Percentiles rank a stretch among this genome's conserved stretches.
Evolutionary conservation across 2,329 filamentous ascomycete species (phyloP).

Genomic region (Colletotrichum destructivum): DNA sequence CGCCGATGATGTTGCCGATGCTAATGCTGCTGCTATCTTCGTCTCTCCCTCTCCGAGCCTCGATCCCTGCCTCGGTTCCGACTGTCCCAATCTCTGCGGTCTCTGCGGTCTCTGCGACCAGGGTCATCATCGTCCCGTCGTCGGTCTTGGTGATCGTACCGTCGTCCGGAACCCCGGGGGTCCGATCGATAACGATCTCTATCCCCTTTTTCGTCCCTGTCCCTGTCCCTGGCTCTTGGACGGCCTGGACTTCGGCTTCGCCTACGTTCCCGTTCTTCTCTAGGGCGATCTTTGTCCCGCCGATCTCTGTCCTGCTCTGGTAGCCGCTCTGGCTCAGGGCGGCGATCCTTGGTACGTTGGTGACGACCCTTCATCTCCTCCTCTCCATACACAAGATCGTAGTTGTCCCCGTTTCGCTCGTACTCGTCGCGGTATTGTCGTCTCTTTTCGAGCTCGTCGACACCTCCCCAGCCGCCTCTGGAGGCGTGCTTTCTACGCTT

Average conservation of each 20-base stretch:
- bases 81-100: slow-evolving; percentile 53
- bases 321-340: slow-evolving; percentile 19
- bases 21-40: slow-evolving; percentile 35
- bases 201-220: slow-evolving; percentile 28
- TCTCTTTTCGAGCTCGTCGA: slow-evolving; percentile 89
- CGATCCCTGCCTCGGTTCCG: slow-evolving; percentile 49
- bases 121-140: slow-evolving; percentile 47
- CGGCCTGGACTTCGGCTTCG: slow-evolving; percentile 60
- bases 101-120: slow-evolving; percentile 53
- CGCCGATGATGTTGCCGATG: neutral
- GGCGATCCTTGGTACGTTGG: slow-evolving; percentile 55
- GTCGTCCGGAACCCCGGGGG: slow-evolving; percentile 34
- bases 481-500: slow-evolving; percentile 74
- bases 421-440: slow-evolving; percentile 86
- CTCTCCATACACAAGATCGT: slow-evolving; percentile 87
- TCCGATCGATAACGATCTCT: slow-evolving; percentile 40
- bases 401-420: slow-evolving; percentile 63
- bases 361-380: slow-evolving; percentile 73
- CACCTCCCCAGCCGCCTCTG: slow-evolving; percentile 90
- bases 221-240: slow-evolving; percentile 31
- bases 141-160: slow-evolving; percentile 42
- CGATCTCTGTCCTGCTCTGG: slow-evolving; percentile 36
- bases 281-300: slow-evolving; percentile 39
- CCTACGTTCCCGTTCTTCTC: slow-evolving; percentile 49
- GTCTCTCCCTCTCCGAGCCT: slow-evolving; percentile 52